Percentiles rank a stretch among this genome's conserved stretches.
Evolutionary conservation across 225 moss, liverwort and hornwort genomes (phyloP).

Genomic region (Asterella californica): DNA sequence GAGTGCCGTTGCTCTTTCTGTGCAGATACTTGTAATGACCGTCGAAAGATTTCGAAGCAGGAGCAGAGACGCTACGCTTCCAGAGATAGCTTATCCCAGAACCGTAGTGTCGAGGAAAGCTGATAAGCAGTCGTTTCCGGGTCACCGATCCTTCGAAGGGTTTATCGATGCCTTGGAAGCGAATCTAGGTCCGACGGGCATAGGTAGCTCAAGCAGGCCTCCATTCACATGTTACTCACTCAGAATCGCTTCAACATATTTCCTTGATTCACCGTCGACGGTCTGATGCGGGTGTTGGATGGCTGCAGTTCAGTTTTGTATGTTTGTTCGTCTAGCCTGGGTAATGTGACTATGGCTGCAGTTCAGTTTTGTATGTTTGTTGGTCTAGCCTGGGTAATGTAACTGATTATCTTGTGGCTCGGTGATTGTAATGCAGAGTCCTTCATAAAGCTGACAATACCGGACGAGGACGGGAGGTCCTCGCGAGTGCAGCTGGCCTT

Average conservation of each 20-base stretch:
- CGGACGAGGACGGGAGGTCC: too few relatives aligned
- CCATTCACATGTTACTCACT: not conserved
- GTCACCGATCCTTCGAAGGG: not conserved
- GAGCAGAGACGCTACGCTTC: constrained; percentile 9
- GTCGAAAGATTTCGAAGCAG: constrained; percentile 17
- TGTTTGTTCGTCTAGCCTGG: too few relatives aligned
- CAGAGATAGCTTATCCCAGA: not conserved
- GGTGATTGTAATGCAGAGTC: not conserved
- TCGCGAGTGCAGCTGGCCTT: constrained; percentile 8
- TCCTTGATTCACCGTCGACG: too few relatives aligned
- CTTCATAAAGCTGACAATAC: not conserved
- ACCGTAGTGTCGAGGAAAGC: not conserved
- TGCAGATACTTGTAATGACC: constrained; percentile 13
- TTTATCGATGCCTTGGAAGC: constrained; percentile 20
- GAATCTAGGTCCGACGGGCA: not conserved
- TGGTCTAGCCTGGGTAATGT: too few relatives aligned
- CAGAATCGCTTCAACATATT: not conserved
- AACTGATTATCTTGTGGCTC: too few relatives aligned
- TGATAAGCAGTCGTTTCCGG: not conserved
- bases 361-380: too few relatives aligned
- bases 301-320: too few relatives aligned
- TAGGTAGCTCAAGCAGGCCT: not conserved
- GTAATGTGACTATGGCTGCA: too few relatives aligned
- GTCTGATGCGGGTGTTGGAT: too few relatives aligned
- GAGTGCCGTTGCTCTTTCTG: not conserved